Evolutionary conservation across 2,329 filamentous ascomycete genomes (phyloP).

Genomic region (Lasiodiplodia hormozganensis): DNA sequence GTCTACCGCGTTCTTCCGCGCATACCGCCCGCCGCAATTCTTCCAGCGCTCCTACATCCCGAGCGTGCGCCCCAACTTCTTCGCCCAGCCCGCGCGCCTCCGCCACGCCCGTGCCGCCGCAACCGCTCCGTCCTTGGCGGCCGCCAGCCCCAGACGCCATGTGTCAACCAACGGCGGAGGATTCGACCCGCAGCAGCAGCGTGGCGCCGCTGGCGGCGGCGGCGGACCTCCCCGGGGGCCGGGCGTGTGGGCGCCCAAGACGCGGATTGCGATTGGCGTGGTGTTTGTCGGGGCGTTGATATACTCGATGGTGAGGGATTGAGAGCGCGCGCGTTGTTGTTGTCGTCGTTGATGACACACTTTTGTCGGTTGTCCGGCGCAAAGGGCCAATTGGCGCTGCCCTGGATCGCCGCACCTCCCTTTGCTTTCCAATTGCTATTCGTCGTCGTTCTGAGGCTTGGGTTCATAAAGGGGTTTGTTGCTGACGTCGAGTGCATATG

Average conservation of each 20-base stretch:
- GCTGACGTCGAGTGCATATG: not conserved
- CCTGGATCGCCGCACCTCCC: not conserved
- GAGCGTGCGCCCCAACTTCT: constrained; percentile 25
- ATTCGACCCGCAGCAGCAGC: constrained; percentile 5
- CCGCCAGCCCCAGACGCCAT: constrained; percentile 12
- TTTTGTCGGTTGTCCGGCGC: not conserved
- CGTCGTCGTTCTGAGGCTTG: not conserved
- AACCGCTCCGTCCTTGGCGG: not conserved
- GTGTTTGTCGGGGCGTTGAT: constrained; percentile 61
- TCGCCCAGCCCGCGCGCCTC: constrained; percentile 5
- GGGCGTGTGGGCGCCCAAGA: constrained; percentile 41
- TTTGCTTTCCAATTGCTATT: not conserved
- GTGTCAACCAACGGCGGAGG: constrained; percentile 3
- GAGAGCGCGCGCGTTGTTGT: constrained; percentile 33
- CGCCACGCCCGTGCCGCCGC: constrained; percentile 13
- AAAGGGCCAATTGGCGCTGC: not conserved
- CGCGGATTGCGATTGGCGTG: constrained; percentile 54
- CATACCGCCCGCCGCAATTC: constrained; percentile 17
- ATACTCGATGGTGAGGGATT: constrained; percentile 62
- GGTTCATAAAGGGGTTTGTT: not conserved
- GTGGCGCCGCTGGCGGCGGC: not conserved
- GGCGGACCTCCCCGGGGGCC: not conserved
- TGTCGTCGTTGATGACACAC: not conserved
- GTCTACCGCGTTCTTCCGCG: constrained; percentile 10
- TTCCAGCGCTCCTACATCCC: constrained; percentile 28